A percentile compares a stretch with the other conserved stretches of the same genome.
Evolutionary conservation across 441 rosid species (phyloP).

Genomic region (Erodium trifolium): DNA sequence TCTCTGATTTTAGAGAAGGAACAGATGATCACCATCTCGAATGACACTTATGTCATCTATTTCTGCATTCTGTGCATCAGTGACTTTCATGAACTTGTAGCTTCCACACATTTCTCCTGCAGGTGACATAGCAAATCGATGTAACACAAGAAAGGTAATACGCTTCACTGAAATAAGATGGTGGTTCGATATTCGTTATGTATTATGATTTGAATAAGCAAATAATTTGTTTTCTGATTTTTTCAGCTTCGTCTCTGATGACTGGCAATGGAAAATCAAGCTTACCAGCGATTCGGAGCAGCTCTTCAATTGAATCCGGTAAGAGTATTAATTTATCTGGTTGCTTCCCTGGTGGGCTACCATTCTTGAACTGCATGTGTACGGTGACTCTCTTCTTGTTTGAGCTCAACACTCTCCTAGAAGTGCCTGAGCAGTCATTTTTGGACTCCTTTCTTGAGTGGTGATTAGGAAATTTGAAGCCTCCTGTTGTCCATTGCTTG

Average conservation of each 20-base stretch:
- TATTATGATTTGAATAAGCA: constrained; percentile 9
- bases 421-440: too few relatives aligned
- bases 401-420: background rate
- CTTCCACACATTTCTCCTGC: constrained; percentile 85
- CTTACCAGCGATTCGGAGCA: constrained; percentile 81
- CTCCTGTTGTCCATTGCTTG: constrained; percentile 22
- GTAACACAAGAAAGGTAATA: constrained; percentile 18
- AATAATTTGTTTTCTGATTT: constrained; percentile 2
- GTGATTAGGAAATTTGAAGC: constrained; percentile 19
- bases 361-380: constrained; percentile 42
- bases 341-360: constrained; percentile 27
- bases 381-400: constrained; percentile 69
- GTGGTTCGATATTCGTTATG: background rate
- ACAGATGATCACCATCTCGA: constrained; percentile 93
- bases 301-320: constrained; percentile 70
- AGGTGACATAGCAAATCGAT: constrained; percentile 31
- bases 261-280: constrained; percentile 20
- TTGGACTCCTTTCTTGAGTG: too few relatives aligned
- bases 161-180: constrained; percentile 1
- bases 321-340: constrained; percentile 57
- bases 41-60: constrained; percentile 70
- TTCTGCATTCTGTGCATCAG: constrained; percentile 66
- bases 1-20: constrained; percentile 43
- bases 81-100: constrained; percentile 42
- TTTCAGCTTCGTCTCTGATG: constrained; percentile 23